These are phyloP conservation scores for Malus hybrid DNA, from an alignment of 331 rosid species.

Conservation along the genomic window DNA sequence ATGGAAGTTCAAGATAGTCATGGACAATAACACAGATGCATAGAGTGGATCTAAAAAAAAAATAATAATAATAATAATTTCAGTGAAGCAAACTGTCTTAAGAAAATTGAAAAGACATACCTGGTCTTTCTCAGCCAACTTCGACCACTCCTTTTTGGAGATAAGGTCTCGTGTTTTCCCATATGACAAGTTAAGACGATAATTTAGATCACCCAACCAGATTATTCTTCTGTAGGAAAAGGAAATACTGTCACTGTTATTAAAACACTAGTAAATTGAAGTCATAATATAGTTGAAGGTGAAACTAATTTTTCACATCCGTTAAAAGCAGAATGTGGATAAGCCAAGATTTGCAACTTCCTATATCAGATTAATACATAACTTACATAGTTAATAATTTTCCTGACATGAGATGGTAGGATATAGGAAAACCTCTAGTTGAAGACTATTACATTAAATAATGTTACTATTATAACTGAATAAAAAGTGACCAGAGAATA, in stretches of 20 bases:
- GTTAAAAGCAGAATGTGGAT: not conserved
- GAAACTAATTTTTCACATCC: not conserved
- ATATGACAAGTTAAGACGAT: slow-evolving; percentile 72
- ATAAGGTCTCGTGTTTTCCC: slow-evolving; percentile 68
- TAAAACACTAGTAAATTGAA: not conserved
- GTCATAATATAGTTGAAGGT: not conserved
- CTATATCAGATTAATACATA: not conserved
- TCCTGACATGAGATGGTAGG: not conserved
- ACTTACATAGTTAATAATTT: not conserved
- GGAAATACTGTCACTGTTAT: not conserved
- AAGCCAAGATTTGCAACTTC: not conserved
- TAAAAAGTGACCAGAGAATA: not conserved
- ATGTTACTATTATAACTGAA: too few species aligned
- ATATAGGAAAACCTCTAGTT: not conserved
- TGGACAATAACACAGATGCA: not conserved
- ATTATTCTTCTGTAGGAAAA: slow-evolving; percentile 62
- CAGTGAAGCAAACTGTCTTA: not conserved
- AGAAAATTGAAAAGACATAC: slow-evolving; percentile 21
- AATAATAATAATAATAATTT: not conserved
- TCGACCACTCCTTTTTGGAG: slow-evolving; percentile 64
- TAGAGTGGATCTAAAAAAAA: too few species aligned
- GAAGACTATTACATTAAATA: too few species aligned
- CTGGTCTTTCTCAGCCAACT: slow-evolving; percentile 78
- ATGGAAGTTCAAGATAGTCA: not conserved
- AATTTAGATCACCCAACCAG: slow-evolving; percentile 95